Base-by-base conservation (phyloP, 495 filamentous ascomycete genomes). In the Trypethelium eluteriae region DNA sequence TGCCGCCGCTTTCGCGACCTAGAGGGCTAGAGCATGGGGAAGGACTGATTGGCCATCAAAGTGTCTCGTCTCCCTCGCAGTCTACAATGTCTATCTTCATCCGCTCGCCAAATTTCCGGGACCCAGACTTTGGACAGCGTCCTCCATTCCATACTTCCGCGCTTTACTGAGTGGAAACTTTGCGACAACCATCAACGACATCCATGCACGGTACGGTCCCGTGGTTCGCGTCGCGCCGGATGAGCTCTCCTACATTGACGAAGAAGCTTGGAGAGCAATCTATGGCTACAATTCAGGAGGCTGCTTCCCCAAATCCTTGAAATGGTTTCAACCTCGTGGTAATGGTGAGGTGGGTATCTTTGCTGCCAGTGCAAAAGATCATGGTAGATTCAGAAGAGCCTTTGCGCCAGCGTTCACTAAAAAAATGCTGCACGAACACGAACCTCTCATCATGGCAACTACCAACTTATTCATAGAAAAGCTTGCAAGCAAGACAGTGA, bases 11-110 rank as follows among this genome's bases (percentile, higher is more conserved):
- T 25, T 25, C 1, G 25, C 25, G 25, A 25, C 25, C 25, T 25
- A 25, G 25, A 25, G 25, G 25, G 25, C 25, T 25, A 25, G 25
- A 25, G 25, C 25, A 25, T 25, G 25, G 25, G 25, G 25, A 25
- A 25, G 25, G 25, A 25, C 25, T 25, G 25, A 25, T 25, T 25
- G 25, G 25, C 25, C 25, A 25, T 44, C 41, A 14, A 7, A 44
- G 41, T 44, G 14, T 36, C 53, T 32, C 53, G 18, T 59, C 18
- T 7, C 53, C 11, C 10, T n/a, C 53, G 34, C 25, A 5, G 14
- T 59, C 16, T 69, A 69, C 56, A 66, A 69, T 47, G 3, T 66
- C 53, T 69, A 38, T 36, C 34, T 69, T 18, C 67, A 69, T 46
- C 67, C 67, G 7, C 63, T 69, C 36, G 5, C 65, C 3, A 50